Evolutionary conservation across 2,329 filamentous ascomycete species (phyloP).

Genomic region (Diaporthe sp.): DNA sequence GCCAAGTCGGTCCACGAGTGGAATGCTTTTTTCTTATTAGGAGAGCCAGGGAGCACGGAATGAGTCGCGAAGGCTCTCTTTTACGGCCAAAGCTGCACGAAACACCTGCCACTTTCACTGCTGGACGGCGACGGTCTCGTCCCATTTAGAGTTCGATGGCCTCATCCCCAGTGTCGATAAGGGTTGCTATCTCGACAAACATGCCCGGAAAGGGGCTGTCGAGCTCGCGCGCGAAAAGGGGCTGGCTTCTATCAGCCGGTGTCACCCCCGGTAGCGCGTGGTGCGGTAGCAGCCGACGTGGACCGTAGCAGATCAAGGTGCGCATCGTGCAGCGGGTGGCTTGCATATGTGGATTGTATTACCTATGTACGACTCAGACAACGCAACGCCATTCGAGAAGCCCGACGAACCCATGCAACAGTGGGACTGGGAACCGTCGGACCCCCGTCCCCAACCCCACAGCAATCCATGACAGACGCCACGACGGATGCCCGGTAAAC

Average conservation of each 20-base stretch:
- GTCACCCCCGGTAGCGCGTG: slow-evolving; percentile 20
- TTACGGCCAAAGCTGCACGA: background rate
- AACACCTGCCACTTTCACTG: background rate
- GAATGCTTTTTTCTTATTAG: slow-evolving; percentile 8
- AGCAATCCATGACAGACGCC: slow-evolving; percentile 3
- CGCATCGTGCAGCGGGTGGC: slow-evolving; percentile 9
- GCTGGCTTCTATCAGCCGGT: slow-evolving; percentile 4
- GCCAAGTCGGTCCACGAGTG: slow-evolving; percentile 20
- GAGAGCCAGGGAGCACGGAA: background rate
- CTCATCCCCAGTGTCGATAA: slow-evolving; percentile 16
- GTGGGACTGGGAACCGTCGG: background rate
- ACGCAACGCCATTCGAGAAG: slow-evolving; percentile 17
- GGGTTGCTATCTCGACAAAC: slow-evolving; percentile 29
- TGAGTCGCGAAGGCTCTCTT: background rate
- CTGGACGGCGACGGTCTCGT: slow-evolving; percentile 5
- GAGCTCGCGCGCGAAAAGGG: slow-evolving; percentile 9
- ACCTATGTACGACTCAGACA: slow-evolving; percentile 17
- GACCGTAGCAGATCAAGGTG: background rate
- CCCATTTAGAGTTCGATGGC: slow-evolving; percentile 27
- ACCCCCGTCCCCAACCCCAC: slow-evolving; percentile 4
- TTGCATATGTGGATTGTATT: slow-evolving; percentile 14
- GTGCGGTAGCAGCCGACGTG: slow-evolving; percentile 13
- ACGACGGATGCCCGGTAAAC: background rate
- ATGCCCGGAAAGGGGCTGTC: slow-evolving; percentile 19
- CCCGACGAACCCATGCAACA: background rate